Evolutionary conservation across 345 rosid genomes (phyloP).

Genomic region (Hypericum perforatum): DNA sequence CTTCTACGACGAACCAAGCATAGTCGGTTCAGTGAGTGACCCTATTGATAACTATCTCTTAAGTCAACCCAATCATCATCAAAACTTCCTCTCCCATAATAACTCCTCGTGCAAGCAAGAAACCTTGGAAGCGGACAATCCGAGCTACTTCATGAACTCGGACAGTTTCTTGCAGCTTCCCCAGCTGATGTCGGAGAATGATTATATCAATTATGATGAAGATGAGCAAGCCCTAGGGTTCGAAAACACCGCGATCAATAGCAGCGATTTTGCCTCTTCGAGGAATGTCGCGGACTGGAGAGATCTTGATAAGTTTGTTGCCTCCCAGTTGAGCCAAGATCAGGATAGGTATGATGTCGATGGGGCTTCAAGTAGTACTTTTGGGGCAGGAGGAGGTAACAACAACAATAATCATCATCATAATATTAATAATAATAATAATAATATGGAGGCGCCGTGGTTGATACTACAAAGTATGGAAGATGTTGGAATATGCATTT

Average conservation of each 20-base stretch:
- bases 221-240: constrained; percentile 24
- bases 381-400: constrained; percentile 10
- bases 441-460: constrained; percentile 22
- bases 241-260: constrained; percentile 9
- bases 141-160: constrained; percentile 34
- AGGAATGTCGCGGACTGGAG: constrained; percentile 74
- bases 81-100: constrained; percentile 24
- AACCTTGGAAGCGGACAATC: constrained; percentile 37
- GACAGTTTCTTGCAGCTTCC: constrained; percentile 73
- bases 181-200: constrained; percentile 36
- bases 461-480: constrained; percentile 36
- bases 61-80: constrained; percentile 30
- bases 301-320: constrained; percentile 77
- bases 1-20: constrained; percentile 53
- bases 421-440: neutral
- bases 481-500: constrained; percentile 48
- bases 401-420: no score
- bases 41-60: constrained; percentile 37
- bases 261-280: constrained; percentile 10
- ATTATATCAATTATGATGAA: constrained; percentile 11
- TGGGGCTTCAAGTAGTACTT: constrained; percentile 15
- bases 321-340: constrained; percentile 82
- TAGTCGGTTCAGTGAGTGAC: constrained; percentile 37
- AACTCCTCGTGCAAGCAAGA: constrained; percentile 69
- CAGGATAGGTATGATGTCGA: constrained; percentile 23